Evolutionary conservation across 495 filamentous ascomycete genomes (phyloP), one percentile per base, ranked within the genome.

Genomic region (Penicillium canariense): DNA sequence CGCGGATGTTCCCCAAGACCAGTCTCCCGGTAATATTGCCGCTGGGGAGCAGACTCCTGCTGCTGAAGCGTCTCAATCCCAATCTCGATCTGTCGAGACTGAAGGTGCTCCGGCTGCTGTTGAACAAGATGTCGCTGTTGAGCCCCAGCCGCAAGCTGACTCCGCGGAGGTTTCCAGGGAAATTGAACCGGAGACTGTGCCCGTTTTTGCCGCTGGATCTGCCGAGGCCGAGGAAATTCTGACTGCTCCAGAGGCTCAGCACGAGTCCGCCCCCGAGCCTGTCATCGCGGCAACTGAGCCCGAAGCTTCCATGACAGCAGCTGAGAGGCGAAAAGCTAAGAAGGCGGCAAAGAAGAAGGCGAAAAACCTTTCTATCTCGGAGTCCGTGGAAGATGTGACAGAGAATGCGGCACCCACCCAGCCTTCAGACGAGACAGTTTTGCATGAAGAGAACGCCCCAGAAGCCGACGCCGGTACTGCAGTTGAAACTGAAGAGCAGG

Each of bases 341-440:
- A 75, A 75, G 36, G 61, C 66, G 12, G 52, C 67, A 63, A 68
- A 72, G 54, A 72, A 68, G 46, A 70, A 70, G 62, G 53, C 48
- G 22, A 69, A 70, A 54, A 63, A 52, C 6, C 51, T 46, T 14
- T 56, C 54, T 46, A 20, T 51, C 18, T 18, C 28, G 8, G 60
- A 63, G 4, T 30, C 54, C n/a, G 30, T 39, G 30, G 51, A n/a
- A 3, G 20, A 0, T n/a, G 3, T n/a, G 5, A 17, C 42, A 10
- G 50, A 52, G 11, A 43, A 40, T 4, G 14, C 18, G 10, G 50
- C 46, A 26, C 7, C 28, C 15, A 15, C 27, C 26, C 12, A 31
- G 22, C 7, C 25, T 32, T 38, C 39, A 5, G 26, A 43, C 15
- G 47, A 57, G 12, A 27, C 47, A 1, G n/a, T 11, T 14, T 11